Percentiles rank a stretch among this genome's conserved stretches.
These are phyloP conservation scores for Vitis hybrid DNA, from an alignment of 177 flowering plant genomes.

Conservation along the genomic window DNA sequence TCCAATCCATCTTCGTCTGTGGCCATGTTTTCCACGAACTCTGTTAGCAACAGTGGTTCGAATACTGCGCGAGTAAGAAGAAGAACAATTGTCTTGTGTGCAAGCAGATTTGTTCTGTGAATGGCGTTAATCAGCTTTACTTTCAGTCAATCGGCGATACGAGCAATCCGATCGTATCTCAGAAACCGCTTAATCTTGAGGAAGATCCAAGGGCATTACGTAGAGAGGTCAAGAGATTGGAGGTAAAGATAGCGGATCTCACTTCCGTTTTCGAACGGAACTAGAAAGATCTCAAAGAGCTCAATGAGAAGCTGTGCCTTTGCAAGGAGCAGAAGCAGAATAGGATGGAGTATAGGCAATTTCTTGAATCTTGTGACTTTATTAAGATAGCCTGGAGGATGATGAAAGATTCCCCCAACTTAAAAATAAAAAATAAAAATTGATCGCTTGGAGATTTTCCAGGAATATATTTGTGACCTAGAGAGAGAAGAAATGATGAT, in stretches of 20 bases:
- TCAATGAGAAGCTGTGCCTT: slow-evolving; percentile 50
- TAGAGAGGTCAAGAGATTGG: slow-evolving; percentile 55
- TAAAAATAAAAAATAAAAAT: too few relatives aligned
- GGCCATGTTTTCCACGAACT: slow-evolving; percentile 99
- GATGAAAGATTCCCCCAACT: too few relatives aligned
- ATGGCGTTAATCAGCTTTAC: slow-evolving; percentile 62
- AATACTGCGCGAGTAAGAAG: slow-evolving; percentile 63
- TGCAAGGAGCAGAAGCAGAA: too few relatives aligned
- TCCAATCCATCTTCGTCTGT: slow-evolving; percentile 81
- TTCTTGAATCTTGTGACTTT: too few relatives aligned
- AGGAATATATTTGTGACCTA: too few relatives aligned
- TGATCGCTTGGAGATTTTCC: too few relatives aligned
- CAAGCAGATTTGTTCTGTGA: slow-evolving; percentile 68
- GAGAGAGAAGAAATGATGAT: too few relatives aligned
- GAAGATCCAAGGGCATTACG: slow-evolving; percentile 50
- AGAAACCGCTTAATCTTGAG: slow-evolving; percentile 23
- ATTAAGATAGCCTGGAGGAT: too few relatives aligned
- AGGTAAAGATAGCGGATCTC: slow-evolving; percentile 50
- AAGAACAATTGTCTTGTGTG: slow-evolving; percentile 82
- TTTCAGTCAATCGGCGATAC: slow-evolving; percentile 77
- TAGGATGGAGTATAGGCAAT: too few relatives aligned
- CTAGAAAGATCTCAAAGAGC: slow-evolving; percentile 41
- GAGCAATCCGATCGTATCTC: slow-evolving; percentile 28
- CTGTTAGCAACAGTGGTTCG: slow-evolving; percentile 64
- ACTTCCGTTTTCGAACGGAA: slow-evolving; percentile 42